Percentiles rank a stretch among this genome's conserved stretches.
phyloP scores from a whole-genome alignment of 768 basidiomycete species.

The Calocera viscosa region DNA sequence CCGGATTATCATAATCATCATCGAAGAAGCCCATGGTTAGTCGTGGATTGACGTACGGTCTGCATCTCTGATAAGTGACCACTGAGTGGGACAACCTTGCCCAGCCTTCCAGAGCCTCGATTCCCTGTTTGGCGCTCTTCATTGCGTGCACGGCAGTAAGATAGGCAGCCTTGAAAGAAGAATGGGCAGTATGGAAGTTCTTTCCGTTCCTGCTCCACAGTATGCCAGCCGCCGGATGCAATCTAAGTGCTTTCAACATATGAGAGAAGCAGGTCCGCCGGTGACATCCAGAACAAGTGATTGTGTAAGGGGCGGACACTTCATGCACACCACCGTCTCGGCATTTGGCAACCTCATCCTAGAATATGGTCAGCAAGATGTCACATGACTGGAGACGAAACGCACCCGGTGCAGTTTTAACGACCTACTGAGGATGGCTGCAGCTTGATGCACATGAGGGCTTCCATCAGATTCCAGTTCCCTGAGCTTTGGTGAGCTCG shows the following conservation, averaged over 20 bases:
- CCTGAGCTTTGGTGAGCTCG: background rate
- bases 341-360: background rate
- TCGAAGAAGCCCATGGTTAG: slow-evolving; percentile 1
- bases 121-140: background rate
- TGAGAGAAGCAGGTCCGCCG: background rate
- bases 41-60: background rate
- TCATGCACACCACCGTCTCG: background rate
- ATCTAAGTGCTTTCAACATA: background rate
- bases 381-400: background rate
- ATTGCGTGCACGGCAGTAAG: background rate
- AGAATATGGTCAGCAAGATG: background rate
- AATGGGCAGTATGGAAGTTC: background rate
- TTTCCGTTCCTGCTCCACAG: background rate
- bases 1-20: background rate
- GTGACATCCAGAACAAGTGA: background rate
- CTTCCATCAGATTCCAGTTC: background rate
- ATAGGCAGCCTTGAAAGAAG: background rate
- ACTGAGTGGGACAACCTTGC: background rate
- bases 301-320: background rate
- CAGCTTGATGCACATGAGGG: background rate
- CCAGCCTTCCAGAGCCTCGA: background rate
- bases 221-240: background rate
- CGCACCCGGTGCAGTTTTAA: background rate
- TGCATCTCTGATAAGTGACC: background rate
- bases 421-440: background rate